phyloP scores from a whole-genome alignment of 1,284 basidiomycete species.

The Irpex sp. region DNA sequence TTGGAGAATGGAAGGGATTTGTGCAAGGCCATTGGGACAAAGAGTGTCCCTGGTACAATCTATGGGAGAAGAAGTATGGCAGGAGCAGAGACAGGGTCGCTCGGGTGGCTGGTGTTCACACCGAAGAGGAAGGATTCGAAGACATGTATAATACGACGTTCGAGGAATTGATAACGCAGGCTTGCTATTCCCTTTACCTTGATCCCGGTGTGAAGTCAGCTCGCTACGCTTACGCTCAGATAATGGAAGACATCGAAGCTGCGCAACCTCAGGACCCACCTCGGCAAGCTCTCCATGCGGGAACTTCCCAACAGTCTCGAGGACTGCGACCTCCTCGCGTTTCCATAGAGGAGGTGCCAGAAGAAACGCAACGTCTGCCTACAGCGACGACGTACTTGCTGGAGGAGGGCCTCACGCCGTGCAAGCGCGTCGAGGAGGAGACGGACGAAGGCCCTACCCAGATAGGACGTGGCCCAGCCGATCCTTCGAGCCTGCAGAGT shows the following conservation, averaged over 20 bases:
- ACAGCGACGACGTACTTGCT: too few species aligned
- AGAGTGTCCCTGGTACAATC: constrained; percentile 15
- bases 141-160: background rate
- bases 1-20: too few species aligned
- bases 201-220: too few species aligned
- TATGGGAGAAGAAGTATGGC: background rate
- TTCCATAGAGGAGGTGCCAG: background rate
- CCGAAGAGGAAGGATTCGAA: background rate
- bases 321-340: background rate
- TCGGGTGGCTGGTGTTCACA: background rate
- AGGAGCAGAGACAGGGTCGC: background rate
- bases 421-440: too few species aligned
- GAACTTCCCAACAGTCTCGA: background rate
- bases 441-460: too few species aligned
- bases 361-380: background rate
- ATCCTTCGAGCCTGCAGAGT: too few species aligned
- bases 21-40: constrained; percentile 14
- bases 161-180: background rate
- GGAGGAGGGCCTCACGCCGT: too few species aligned
- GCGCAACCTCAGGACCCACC: background rate
- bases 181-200: too few species aligned
- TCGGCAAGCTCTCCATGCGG: background rate
- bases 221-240: too few species aligned
- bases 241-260: too few species aligned
- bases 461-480: too few species aligned